phyloP scores from a whole-genome alignment of 495 filamentous ascomycete species.

The Darksidea phi region DNA sequence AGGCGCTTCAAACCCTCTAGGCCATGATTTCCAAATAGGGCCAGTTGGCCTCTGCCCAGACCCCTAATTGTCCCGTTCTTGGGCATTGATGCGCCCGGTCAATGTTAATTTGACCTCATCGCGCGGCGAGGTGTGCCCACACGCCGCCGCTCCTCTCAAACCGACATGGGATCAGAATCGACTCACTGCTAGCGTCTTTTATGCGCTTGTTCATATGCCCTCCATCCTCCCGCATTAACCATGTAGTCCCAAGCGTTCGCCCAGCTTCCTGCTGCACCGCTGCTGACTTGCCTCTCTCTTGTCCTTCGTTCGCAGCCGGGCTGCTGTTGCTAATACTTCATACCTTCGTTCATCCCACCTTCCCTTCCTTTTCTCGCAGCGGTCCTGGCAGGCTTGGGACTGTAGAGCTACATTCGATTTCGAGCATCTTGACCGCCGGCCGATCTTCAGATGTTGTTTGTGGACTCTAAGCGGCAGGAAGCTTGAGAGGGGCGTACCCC shows the following conservation, averaged over 20 bases:
- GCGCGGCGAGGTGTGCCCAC: constrained; percentile 7
- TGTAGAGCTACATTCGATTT: constrained; percentile 12
- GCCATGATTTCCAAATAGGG: neutral
- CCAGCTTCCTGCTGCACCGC: constrained; percentile 27
- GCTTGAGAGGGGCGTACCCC: constrained; percentile 26
- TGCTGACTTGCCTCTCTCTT: constrained; percentile 23
- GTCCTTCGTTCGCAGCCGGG: constrained; percentile 35
- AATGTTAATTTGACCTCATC: constrained; percentile 19
- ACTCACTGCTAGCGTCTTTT: constrained; percentile 33
- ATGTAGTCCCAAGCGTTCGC: constrained; percentile 32
- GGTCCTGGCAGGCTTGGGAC: constrained; percentile 35
- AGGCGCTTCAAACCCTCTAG: constrained; percentile 13
- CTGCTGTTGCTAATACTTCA: constrained; percentile 37
- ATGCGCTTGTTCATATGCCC: constrained; percentile 36
- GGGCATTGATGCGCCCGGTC: neutral
- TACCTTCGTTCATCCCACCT: constrained; percentile 17
- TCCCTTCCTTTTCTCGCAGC: constrained; percentile 12
- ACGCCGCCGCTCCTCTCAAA: constrained; percentile 28
- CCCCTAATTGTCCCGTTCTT: constrained; percentile 8
- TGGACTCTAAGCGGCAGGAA: constrained; percentile 27
- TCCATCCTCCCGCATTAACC: constrained; percentile 23
- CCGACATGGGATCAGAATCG: constrained; percentile 27
- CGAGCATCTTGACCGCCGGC: constrained; percentile 5
- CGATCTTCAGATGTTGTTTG: constrained; percentile 35
- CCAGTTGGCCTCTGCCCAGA: constrained; percentile 6